Conservation (phyloP, 306 rosid genomes). For the Urtica urens region DNA sequence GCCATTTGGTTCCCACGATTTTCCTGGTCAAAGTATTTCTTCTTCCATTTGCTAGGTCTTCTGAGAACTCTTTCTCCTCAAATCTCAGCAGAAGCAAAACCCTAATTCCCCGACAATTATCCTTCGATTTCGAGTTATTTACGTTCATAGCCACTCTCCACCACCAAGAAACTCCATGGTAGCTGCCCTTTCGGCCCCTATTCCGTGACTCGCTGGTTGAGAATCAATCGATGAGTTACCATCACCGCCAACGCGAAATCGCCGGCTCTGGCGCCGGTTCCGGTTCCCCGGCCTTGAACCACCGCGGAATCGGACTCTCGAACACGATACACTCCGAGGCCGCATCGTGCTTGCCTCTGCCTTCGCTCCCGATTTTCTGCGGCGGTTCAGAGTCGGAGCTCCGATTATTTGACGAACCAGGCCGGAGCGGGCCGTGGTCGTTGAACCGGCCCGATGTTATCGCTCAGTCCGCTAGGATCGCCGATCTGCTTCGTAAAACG, state of each 20-base stretch:
- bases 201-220: constrained; percentile 28
- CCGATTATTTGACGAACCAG: constrained; percentile 47
- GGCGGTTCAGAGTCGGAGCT: constrained; percentile 67
- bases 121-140: constrained; percentile 24
- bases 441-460: constrained; percentile 40
- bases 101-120: constrained; percentile 30
- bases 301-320: constrained; percentile 57
- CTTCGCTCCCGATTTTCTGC: constrained; percentile 85
- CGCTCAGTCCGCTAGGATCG: constrained; percentile 60
- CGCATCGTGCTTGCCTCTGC: constrained; percentile 81
- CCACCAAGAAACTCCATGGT: constrained; percentile 8
- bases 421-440: constrained; percentile 16
- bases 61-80: background rate
- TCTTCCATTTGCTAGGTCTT: constrained; percentile 49
- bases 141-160: constrained; percentile 21
- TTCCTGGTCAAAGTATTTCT: constrained; percentile 37
- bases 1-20: constrained; percentile 58
- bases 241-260: constrained; percentile 14
- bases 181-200: constrained; percentile 39
- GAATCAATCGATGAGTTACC: constrained; percentile 45
- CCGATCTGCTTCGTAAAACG: constrained; percentile 70
- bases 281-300: constrained; percentile 18
- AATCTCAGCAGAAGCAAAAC: constrained; percentile 17
- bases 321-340: constrained; percentile 82
- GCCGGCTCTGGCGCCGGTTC: constrained; percentile 24